Conservation (phyloP, 192 early-diverging fungal species). For the Dissophora ornata region DNA sequence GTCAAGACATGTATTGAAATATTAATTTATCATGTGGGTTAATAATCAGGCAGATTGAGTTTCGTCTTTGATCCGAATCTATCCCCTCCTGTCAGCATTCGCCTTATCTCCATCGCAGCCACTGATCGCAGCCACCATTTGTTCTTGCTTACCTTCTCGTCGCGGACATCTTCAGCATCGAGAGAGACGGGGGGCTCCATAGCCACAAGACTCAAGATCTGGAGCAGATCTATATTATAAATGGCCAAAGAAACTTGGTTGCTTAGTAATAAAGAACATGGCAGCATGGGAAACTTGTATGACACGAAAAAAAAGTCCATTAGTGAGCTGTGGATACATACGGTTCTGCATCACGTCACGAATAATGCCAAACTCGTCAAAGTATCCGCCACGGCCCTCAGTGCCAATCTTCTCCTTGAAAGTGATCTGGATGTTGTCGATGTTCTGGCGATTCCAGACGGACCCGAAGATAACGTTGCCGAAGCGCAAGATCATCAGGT, state of each 20-base stretch:
- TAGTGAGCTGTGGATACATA: too few relatives aligned
- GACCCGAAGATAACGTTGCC: slow-evolving; percentile 95
- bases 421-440: slow-evolving; percentile 96
- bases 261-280: neutral
- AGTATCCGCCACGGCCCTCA: slow-evolving; percentile 97
- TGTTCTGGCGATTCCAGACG: slow-evolving; percentile 89
- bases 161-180: slow-evolving; percentile 91
- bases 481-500: slow-evolving; percentile 92
- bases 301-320: neutral
- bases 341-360: slow-evolving; percentile 96
- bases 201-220: slow-evolving; percentile 92
- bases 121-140: too few relatives aligned
- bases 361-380: slow-evolving; percentile 99
- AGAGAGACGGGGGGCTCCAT: slow-evolving; percentile 94
- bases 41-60: neutral
- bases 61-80: too few relatives aligned
- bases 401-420: slow-evolving; percentile 99
- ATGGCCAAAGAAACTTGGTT: neutral
- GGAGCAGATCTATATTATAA: slow-evolving; percentile 83
- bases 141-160: slow-evolving; percentile 96
- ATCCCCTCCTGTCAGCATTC: neutral
- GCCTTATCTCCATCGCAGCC: too few relatives aligned
- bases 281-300: neutral
- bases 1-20: too few relatives aligned
- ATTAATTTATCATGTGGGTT: neutral